Evolutionary conservation across 2,329 filamentous ascomycete genomes (phyloP).

Genomic region (Xylariaceae sp.): DNA sequence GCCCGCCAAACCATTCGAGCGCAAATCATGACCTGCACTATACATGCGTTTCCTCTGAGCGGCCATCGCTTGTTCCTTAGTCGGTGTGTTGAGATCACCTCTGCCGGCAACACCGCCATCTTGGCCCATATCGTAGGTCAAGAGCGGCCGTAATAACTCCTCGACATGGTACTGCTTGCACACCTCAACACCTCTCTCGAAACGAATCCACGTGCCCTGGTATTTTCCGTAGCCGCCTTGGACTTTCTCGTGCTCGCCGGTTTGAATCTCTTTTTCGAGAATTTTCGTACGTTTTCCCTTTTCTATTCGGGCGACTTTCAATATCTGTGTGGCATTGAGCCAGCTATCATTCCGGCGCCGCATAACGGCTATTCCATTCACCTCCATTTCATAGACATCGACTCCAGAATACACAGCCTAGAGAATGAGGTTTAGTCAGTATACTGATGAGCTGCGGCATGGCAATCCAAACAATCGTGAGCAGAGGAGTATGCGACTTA

Average conservation of each 20-base stretch:
- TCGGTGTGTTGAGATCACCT: slow-evolving; percentile 83
- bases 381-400: slow-evolving; percentile 97
- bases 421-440: slow-evolving; percentile 13
- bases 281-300: slow-evolving; percentile 98
- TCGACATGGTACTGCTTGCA: slow-evolving; percentile 77
- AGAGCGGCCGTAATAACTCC: slow-evolving; percentile 65
- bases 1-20: slow-evolving; percentile 63
- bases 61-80: slow-evolving; percentile 98
- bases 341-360: slow-evolving; percentile 89
- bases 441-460: not conserved
- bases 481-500: slow-evolving; percentile 27
- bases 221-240: slow-evolving; percentile 99
- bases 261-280: slow-evolving; percentile 94
- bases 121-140: slow-evolving; percentile 76
- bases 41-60: slow-evolving; percentile 90
- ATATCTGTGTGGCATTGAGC: slow-evolving; percentile 96
- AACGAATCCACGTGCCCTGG: slow-evolving; percentile 97
- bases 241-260: slow-evolving; percentile 95
- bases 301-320: slow-evolving; percentile 94
- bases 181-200: slow-evolving; percentile 85
- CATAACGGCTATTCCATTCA: slow-evolving; percentile 91
- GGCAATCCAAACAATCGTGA: slow-evolving; percentile 2
- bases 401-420: slow-evolving; percentile 90
- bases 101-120: slow-evolving; percentile 67
- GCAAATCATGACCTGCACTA: slow-evolving; percentile 64